A percentile compares a stretch with the other conserved stretches of the same genome.
These are phyloP conservation scores for Coemansia sp. DNA, from an alignment of 192 early-diverging fungal species.

Conservation along the genomic window DNA sequence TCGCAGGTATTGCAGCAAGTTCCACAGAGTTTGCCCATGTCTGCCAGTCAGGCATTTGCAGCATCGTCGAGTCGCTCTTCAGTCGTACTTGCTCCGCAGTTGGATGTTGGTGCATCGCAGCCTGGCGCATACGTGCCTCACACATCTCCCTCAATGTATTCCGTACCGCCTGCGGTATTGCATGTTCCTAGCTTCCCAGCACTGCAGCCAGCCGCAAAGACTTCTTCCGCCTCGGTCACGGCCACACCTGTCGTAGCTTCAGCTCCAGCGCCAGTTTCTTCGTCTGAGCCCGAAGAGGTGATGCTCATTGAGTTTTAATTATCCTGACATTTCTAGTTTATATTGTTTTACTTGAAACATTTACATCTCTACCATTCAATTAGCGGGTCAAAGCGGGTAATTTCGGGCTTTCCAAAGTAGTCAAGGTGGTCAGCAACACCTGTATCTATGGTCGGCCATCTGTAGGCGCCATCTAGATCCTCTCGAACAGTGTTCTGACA, in stretches of 20 bases:
- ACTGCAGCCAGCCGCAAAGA: slow-evolving; percentile 25
- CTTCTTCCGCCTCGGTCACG: slow-evolving; percentile 2
- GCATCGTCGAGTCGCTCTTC: slow-evolving; percentile 1
- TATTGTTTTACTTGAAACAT: not conserved
- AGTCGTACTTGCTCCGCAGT: slow-evolving; percentile 7
- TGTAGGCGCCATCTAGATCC: slow-evolving; percentile 52
- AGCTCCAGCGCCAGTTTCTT: slow-evolving; percentile 2
- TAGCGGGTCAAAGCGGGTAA: slow-evolving; percentile 30
- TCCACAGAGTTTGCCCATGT: slow-evolving; percentile 21
- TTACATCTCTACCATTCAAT: slow-evolving; percentile 33
- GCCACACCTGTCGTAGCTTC: not conserved
- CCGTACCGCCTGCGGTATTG: slow-evolving; percentile 21
- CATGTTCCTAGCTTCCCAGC: slow-evolving; percentile 47
- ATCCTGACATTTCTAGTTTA: not conserved
- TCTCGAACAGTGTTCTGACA: slow-evolving; percentile 52
- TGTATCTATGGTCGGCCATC: slow-evolving; percentile 54
- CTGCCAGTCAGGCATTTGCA: slow-evolving; percentile 14
- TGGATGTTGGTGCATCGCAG: not conserved
- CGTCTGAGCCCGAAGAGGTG: slow-evolving; percentile 33
- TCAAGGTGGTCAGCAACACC: slow-evolving; percentile 47
- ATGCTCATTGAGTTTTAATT: slow-evolving; percentile 36
- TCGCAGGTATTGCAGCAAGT: slow-evolving; percentile 14
- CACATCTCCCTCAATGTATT: slow-evolving; percentile 24
- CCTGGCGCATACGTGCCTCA: slow-evolving; percentile 4
- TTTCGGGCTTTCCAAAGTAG: slow-evolving; percentile 54